Evolutionary conservation across 2,329 filamentous ascomycete genomes (phyloP).

Genomic region (Pseudovirgaria hyperparasitica): DNA sequence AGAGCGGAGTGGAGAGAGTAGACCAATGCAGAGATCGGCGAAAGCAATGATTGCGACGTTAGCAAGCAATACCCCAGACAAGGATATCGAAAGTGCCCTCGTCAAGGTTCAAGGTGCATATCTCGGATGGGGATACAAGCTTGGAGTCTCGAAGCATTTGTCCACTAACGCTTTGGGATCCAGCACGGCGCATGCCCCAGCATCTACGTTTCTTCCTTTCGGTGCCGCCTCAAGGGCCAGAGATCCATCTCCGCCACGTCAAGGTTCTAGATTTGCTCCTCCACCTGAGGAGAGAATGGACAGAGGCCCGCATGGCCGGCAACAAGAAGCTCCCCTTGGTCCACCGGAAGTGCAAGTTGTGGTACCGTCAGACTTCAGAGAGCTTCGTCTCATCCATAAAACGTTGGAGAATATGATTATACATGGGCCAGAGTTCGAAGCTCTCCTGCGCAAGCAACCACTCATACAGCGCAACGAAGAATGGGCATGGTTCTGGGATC

Average conservation of each 20-base stretch:
- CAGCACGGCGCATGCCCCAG: slow-evolving; percentile 35
- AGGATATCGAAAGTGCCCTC: slow-evolving; percentile 71
- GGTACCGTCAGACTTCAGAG: slow-evolving; percentile 64
- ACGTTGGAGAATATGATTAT: slow-evolving; percentile 68
- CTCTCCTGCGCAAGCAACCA: slow-evolving; percentile 74
- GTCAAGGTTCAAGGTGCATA: slow-evolving; percentile 72
- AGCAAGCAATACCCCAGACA: slow-evolving; percentile 65
- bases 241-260: neutral
- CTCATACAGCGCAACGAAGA: slow-evolving; percentile 77
- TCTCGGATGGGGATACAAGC: slow-evolving; percentile 70
- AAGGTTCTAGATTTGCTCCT: slow-evolving; percentile 25
- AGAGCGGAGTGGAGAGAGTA: slow-evolving; percentile 40
- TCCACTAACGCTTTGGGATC: slow-evolving; percentile 59
- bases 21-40: slow-evolving; percentile 52
- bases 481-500: slow-evolving; percentile 91
- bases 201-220: slow-evolving; percentile 52
- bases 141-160: slow-evolving; percentile 69
- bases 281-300: slow-evolving; percentile 20
- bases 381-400: slow-evolving; percentile 75
- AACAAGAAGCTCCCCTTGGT: too few relatives aligned
- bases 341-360: too few relatives aligned
- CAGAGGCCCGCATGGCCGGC: too few relatives aligned
- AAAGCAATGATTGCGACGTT: slow-evolving; percentile 70
- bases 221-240: slow-evolving; percentile 41
- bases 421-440: slow-evolving; percentile 80